These are phyloP conservation scores for Polytolypa hystricis DNA, from an alignment of 2,329 filamentous ascomycete genomes.

Conservation along the genomic window DNA sequence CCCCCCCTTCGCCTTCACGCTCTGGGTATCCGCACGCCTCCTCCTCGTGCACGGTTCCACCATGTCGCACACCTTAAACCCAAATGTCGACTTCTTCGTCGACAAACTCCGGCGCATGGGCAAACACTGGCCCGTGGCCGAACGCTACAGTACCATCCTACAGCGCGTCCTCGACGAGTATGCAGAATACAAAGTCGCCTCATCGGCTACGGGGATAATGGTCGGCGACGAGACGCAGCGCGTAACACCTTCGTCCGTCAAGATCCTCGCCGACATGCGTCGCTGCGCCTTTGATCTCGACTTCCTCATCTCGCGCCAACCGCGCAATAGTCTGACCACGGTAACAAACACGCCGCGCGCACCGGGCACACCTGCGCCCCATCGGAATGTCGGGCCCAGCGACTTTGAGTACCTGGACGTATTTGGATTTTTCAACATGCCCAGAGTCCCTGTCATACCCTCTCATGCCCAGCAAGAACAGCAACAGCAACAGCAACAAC, in stretches of 20 bases:
- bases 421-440: conserved; percentile 91
- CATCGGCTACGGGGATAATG: neutral
- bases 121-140: conserved; percentile 73
- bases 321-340: conserved; percentile 31
- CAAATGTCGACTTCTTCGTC: conserved; percentile 71
- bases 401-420: conserved; percentile 86
- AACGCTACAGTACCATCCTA: conserved; percentile 67
- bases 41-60: conserved; percentile 84
- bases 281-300: conserved; percentile 83
- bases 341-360: conserved; percentile 9
- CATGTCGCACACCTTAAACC: conserved; percentile 70
- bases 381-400: conserved; percentile 61
- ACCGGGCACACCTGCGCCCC: conserved; percentile 31
- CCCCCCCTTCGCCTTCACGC: conserved; percentile 79
- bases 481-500: neutral
- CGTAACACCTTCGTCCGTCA: conserved; percentile 69
- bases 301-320: conserved; percentile 76
- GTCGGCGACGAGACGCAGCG: conserved; percentile 49
- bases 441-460: conserved; percentile 48
- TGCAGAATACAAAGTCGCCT: conserved; percentile 57
- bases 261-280: conserved; percentile 83
- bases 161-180: conserved; percentile 80
- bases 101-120: conserved; percentile 73
- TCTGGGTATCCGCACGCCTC: conserved; percentile 83
- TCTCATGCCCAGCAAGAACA: conserved; percentile 12